These are phyloP conservation scores for Erythrobasidium hasegawianum DNA, from an alignment of 1,284 basidiomycete genomes.

Conservation along the genomic window DNA sequence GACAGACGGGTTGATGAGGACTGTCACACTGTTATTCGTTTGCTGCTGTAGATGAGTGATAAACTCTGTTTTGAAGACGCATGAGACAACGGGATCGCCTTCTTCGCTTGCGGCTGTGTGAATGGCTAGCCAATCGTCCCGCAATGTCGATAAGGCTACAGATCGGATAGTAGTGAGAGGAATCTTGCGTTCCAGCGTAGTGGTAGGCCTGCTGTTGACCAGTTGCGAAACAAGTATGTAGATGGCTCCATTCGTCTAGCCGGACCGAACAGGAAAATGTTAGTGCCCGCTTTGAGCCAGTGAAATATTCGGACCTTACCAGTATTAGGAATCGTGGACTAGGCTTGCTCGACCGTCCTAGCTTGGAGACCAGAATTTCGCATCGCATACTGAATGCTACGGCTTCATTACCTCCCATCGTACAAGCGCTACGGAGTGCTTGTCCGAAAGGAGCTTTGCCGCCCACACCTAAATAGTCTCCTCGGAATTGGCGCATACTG, in stretches of 20 bases:
- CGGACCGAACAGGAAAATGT: slow-evolving; percentile 2
- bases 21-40: slow-evolving; percentile 70
- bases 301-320: too few species aligned
- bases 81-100: slow-evolving; percentile 90
- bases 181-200: slow-evolving; percentile 79
- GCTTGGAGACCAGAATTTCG: slow-evolving; percentile 81
- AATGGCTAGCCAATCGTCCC: slow-evolving; percentile 92
- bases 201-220: slow-evolving; percentile 64
- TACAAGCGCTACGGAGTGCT: slow-evolving; percentile 69
- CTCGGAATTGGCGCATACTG: slow-evolving; percentile 90
- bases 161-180: slow-evolving; percentile 79
- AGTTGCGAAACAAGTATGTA: slow-evolving; percentile 71
- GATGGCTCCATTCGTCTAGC: slow-evolving; percentile 82
- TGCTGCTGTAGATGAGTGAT: slow-evolving; percentile 74
- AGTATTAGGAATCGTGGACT: slow-evolving; percentile 87
- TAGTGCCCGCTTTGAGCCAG: too few species aligned
- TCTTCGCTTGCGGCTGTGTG: slow-evolving; percentile 76
- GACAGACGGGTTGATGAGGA: slow-evolving; percentile 73
- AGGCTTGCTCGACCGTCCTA: slow-evolving; percentile 82
- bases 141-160: slow-evolving; percentile 78
- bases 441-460: slow-evolving; percentile 72
- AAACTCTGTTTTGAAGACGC: slow-evolving; percentile 95
- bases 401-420: slow-evolving; percentile 63
- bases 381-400: slow-evolving; percentile 82
- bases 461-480: slow-evolving; percentile 92